Evolutionary conservation across 139 green algal species (phyloP).

Genomic region (Coelastrella sp.): DNA sequence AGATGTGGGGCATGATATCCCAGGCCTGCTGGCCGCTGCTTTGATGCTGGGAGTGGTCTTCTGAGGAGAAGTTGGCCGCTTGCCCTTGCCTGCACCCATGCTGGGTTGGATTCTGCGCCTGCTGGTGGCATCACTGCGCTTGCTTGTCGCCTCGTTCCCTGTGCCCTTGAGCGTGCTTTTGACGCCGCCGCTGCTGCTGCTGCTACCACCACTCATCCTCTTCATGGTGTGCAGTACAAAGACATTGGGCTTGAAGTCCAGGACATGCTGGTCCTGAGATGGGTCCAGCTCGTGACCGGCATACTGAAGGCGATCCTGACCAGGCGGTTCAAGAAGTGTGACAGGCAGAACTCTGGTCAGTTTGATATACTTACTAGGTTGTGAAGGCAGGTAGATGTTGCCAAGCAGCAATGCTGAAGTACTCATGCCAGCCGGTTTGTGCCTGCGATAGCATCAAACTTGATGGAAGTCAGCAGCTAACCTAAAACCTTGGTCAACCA

Average conservation of each 20-base stretch:
- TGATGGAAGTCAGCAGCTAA: not conserved
- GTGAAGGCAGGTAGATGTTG: too few relatives aligned
- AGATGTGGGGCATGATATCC: not conserved
- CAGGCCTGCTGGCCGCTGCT: not conserved
- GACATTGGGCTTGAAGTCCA: not conserved
- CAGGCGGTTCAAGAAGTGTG: not conserved
- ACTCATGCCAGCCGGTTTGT: too few relatives aligned
- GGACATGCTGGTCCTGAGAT: not conserved
- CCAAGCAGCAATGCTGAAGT: too few relatives aligned
- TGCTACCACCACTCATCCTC: not conserved
- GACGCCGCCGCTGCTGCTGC: not conserved
- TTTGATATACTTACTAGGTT: not conserved
- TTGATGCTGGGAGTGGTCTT: not conserved
- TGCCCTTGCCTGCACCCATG: too few relatives aligned
- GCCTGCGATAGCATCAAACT: too few relatives aligned
- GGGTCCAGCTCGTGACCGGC: constrained; percentile 10
- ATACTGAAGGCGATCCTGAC: not conserved
- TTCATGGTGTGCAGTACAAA: constrained; percentile 23
- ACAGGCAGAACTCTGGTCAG: not conserved
- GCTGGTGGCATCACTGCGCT: not conserved
- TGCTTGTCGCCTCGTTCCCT: not conserved
- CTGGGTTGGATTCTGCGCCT: too few relatives aligned
- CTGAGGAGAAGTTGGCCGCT: too few relatives aligned
- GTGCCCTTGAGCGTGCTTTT: not conserved
- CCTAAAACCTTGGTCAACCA: too few relatives aligned